Evolutionary conservation across 305 asterid genomes (phyloP).

Genomic region (Fraxinus xanthoxyloides): DNA sequence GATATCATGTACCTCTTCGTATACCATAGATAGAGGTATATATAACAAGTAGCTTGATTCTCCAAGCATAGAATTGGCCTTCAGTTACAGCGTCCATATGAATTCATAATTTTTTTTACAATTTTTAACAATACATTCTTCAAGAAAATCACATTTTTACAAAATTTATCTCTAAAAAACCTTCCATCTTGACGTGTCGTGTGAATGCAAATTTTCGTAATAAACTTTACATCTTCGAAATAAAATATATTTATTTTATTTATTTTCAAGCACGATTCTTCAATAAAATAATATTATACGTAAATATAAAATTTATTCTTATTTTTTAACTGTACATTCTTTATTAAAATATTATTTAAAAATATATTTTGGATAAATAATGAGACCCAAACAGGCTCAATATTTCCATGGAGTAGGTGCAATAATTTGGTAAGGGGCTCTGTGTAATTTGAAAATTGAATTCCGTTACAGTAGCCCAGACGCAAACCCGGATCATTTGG

Average conservation of each 20-base stretch:
- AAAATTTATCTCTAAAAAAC: not conserved
- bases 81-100: too few relatives aligned
- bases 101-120: too few relatives aligned
- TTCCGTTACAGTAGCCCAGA: constrained; percentile 7
- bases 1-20: not conserved
- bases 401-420: not conserved
- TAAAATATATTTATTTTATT: too few relatives aligned
- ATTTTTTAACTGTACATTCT: too few relatives aligned
- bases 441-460: not conserved
- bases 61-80: not conserved
- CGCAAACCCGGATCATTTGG: not conserved
- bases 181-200: not conserved
- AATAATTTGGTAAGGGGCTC: not conserved
- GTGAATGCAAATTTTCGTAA: not conserved
- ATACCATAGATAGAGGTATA: not conserved
- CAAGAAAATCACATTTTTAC: not conserved
- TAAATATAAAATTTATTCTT: too few relatives aligned
- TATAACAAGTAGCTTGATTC: not conserved
- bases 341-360: too few relatives aligned
- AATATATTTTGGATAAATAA: too few relatives aligned
- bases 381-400: too few relatives aligned
- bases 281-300: too few relatives aligned
- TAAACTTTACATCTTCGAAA: too few relatives aligned
- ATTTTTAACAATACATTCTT: not conserved
- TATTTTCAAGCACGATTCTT: too few relatives aligned